Base-by-base conservation (phyloP, 2,329 filamentous ascomycete genomes). In the Penicillium sp. region DNA sequence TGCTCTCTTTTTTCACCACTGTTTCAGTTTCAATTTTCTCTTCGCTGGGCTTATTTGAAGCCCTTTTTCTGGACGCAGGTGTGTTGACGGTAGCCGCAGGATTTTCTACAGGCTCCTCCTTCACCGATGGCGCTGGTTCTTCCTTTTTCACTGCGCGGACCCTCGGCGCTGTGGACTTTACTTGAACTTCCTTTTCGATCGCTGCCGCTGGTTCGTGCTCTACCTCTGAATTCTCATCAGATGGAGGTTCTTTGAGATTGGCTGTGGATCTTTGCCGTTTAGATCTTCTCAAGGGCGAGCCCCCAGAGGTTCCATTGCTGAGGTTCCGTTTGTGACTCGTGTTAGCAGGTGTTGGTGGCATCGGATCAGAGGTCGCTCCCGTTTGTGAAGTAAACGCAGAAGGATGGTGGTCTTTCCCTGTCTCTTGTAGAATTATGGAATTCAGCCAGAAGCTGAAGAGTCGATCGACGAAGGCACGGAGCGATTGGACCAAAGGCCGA, bases 191-290 rank as follows among this genome's bases (percentile, higher is more conserved):
- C 37, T 53, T 40, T 46, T 54, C 43, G 6, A 40, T 32, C 1
- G 46, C 25, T 13, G 44, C 9, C 4, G 47, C 35, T 27, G 55
- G 42, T 33, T 57, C 49, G 5, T 38, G 24, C 44, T 64, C 56
- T 1, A 35, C 36, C 34, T 61, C 56, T 9, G 53, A 55, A 5
- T 46, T 45, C 26, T 54, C 54, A 9, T 48, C 28, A 39, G 52
- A 52, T 9, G 53, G 56, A 3, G 46, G 43, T 33, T 57, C 58
- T 28, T 55, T 59, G 9, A 52, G 39, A 32, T 53, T 55, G 13
- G 54, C 50, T 2, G 48, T 53, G 12, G 60, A 56, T 44, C 56
- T 66, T 39, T 63, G 52, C 5, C 64, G 56, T 43, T 66, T 67
- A 5, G 65, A 66, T 51, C 60, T 46, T 49, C 64, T 53, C 33